Conservation (phyloP, 2,329 filamentous ascomycete genomes). For the Penicillium aurantiogriseum region DNA sequence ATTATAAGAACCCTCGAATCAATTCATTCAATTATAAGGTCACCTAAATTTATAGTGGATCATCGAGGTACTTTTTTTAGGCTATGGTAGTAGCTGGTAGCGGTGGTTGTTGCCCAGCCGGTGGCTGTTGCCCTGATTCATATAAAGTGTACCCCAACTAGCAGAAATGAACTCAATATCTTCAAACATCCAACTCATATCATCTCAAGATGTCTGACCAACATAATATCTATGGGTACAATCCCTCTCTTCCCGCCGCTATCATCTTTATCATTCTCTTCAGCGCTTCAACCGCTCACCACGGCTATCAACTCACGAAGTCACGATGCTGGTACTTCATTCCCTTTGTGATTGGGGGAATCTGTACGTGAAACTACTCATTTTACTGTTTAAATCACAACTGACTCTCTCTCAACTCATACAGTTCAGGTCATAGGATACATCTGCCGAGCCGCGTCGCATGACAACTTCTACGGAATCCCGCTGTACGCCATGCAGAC, state of each 20-base stretch:
- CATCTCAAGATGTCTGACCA: slow-evolving; percentile 12
- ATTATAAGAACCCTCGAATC: slow-evolving; percentile 5
- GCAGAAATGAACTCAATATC: neutral
- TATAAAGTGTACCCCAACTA: slow-evolving; percentile 1
- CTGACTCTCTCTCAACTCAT: neutral
- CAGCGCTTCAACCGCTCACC: slow-evolving; percentile 39
- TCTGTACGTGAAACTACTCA: slow-evolving; percentile 31
- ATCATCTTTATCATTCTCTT: slow-evolving; percentile 51
- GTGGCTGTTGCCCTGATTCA: neutral
- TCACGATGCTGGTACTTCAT: slow-evolving; percentile 51
- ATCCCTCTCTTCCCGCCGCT: slow-evolving; percentile 47
- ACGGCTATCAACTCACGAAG: slow-evolving; percentile 44
- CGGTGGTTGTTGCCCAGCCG: neutral
- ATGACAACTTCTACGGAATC: slow-evolving; percentile 25
- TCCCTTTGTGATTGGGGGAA: slow-evolving; percentile 38
- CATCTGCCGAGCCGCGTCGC: slow-evolving; percentile 27
- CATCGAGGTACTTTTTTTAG: neutral
- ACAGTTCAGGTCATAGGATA: slow-evolving; percentile 48
- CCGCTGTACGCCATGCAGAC: slow-evolving; percentile 36
- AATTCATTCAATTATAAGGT: neutral
- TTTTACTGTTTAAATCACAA: neutral
- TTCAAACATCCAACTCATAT: too few species aligned
- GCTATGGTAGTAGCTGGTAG: neutral
- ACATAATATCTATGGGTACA: slow-evolving; percentile 41
- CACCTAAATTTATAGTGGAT: slow-evolving; percentile 7